Evolutionary conservation across 2,329 filamentous ascomycete species (phyloP), one percentile per base, ranked within the genome.

Genomic region (Trichophyton simii): DNA sequence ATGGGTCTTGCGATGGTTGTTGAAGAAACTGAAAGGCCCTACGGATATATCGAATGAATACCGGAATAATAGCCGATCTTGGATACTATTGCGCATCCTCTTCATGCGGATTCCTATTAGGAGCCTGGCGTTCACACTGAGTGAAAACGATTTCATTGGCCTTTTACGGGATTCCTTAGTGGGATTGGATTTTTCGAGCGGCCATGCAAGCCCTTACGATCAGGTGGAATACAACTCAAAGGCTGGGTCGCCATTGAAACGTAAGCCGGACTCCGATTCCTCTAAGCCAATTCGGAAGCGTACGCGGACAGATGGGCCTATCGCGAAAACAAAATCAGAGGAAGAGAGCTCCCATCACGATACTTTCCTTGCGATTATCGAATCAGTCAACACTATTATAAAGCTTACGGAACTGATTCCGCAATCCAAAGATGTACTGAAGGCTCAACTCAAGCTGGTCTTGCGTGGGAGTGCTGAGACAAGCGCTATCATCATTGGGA

Each of bases 91-190:
- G 61, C 78, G 83, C 74, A 84, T 84, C 77, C 76, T 89, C 1
- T 78, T 87, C 60, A 84, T 85, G 67, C 79, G 83, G n/a, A 82
- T 92, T 18, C 86, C 88, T 0, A 76, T 84, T 0, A 85, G 87
- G 54, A 85, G 83, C 9, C 78, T 89, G 25, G 87, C 88, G 7
- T 84, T 85, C 62, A 84, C 87, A 3, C 78, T 95, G 5, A 84
- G 83, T 22, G 85, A 91, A 62, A 80, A 86, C 61, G 81, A 83
- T 54, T 89, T 95, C 60, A 74, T 88, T 38, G 73, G 75, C 0
- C 81, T 89, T 8, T 71, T 95, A 48, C 83, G 86, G 67, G 81
- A 83, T 67, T 83, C 86, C 0, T 73, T 91, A 57, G 79, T 82
- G 57, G 86, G 90, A 58, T 65, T 76, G 65, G 68, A 70, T 7